Conservation (phyloP, 2,329 filamentous ascomycete genomes). For the Talaromyces sp. region DNA sequence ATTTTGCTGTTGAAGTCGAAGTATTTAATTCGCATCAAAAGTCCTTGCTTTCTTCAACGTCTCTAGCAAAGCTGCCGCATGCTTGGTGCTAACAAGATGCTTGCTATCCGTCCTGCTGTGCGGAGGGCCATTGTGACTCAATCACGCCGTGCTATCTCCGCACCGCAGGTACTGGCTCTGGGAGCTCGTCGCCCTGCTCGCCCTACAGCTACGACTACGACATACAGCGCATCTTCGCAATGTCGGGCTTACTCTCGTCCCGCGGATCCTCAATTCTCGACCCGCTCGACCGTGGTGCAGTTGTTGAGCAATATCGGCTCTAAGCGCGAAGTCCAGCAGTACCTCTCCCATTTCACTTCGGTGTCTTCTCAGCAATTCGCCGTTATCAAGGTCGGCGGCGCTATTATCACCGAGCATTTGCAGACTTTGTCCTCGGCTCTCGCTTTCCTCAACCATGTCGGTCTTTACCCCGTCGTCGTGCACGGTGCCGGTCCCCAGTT, state of each 20-base stretch:
- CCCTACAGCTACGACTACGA: slow-evolving; percentile 1
- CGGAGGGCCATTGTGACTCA: slow-evolving; percentile 45
- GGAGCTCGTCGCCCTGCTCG: slow-evolving; percentile 29
- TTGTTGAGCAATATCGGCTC: slow-evolving; percentile 93
- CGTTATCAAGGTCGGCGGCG: slow-evolving; percentile 96
- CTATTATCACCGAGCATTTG: slow-evolving; percentile 90
- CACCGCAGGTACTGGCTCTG: slow-evolving; percentile 34
- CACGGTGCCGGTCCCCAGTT: slow-evolving; percentile 94
- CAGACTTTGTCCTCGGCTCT: slow-evolving; percentile 87
- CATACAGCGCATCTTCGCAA: slow-evolving; percentile 27
- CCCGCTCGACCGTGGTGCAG: slow-evolving; percentile 79
- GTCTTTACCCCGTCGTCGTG: slow-evolving; percentile 90
- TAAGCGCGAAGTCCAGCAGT: slow-evolving; percentile 94
- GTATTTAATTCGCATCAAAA: neutral
- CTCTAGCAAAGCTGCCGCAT: slow-evolving; percentile 39
- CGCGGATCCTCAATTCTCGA: slow-evolving; percentile 57
- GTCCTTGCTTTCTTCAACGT: neutral
- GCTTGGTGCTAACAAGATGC: slow-evolving; percentile 41
- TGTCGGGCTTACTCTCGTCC: slow-evolving; percentile 48
- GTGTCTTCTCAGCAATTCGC: slow-evolving; percentile 96
- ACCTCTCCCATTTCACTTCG: slow-evolving; percentile 94
- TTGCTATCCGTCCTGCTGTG: slow-evolving; percentile 46
- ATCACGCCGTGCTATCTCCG: slow-evolving; percentile 43
- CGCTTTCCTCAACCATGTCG: slow-evolving; percentile 90
- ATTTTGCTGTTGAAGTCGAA: neutral